Percentiles rank a stretch among this genome's conserved stretches.
These are phyloP conservation scores for Leccinum broughii DNA, from an alignment of 768 basidiomycete genomes.

Conservation along the genomic window DNA sequence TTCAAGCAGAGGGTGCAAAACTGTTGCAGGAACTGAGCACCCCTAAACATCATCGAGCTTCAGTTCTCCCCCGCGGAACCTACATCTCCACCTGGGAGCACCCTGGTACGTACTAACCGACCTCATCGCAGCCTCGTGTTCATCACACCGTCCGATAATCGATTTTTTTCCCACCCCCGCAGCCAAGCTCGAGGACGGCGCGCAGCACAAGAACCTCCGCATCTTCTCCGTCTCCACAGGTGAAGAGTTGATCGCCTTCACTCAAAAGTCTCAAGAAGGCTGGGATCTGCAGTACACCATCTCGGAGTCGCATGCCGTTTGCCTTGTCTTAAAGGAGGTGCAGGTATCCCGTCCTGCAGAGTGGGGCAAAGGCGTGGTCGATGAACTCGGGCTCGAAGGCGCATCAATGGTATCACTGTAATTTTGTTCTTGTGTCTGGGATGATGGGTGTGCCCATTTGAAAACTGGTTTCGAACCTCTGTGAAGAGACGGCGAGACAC, in stretches of 20 bases:
- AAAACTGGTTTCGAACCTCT: too few species aligned
- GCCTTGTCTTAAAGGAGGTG: constrained; percentile 54
- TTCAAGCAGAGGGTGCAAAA: constrained; percentile 70
- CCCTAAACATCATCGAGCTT: constrained; percentile 79
- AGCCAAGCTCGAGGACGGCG: constrained; percentile 87
- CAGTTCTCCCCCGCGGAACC: constrained; percentile 89
- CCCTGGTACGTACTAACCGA: constrained; percentile 49
- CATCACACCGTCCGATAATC: constrained; percentile 15
- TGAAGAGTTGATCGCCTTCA: constrained; percentile 82
- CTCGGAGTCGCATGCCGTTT: constrained; percentile 82
- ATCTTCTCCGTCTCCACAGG: constrained; percentile 86
- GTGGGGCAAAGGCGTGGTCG: too few species aligned
- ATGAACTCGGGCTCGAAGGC: too few species aligned
- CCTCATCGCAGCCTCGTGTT: constrained; percentile 27
- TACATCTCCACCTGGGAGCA: constrained; percentile 97
- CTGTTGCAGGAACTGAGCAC: constrained; percentile 74
- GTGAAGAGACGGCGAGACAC: too few species aligned
- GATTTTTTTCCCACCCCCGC: constrained; percentile 29
- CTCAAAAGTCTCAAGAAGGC: constrained; percentile 90
- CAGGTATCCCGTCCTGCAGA: too few species aligned
- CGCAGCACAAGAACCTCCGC: constrained; percentile 92
- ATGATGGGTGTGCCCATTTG: too few species aligned
- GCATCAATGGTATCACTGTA: too few species aligned
- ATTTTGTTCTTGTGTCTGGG: too few species aligned
- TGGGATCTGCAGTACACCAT: constrained; percentile 94